Conservation (phyloP, 2,329 filamentous ascomycete genomes). For the Paramyrothecium sp. region DNA sequence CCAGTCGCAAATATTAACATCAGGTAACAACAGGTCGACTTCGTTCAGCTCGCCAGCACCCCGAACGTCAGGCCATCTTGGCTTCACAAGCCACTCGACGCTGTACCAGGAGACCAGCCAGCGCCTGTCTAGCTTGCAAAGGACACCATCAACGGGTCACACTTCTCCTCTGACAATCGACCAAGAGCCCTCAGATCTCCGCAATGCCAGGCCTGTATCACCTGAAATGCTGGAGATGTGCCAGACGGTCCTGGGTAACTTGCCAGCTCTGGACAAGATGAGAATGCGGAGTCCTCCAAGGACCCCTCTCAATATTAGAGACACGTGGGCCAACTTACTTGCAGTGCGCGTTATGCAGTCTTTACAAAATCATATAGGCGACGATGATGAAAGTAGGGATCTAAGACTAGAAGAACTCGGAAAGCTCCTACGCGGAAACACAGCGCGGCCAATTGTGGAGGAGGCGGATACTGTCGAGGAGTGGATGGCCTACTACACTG, state of each 20-base stretch:
- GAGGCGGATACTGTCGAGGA: constrained; percentile 27
- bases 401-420: constrained; percentile 33
- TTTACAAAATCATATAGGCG: constrained; percentile 28
- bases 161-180: not conserved
- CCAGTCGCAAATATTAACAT: not conserved
- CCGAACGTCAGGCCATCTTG: constrained; percentile 34
- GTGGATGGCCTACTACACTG: constrained; percentile 39
- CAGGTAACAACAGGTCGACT: not conserved
- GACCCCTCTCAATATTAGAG: not conserved
- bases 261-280: constrained; percentile 25
- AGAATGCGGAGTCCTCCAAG: constrained; percentile 26
- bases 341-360: constrained; percentile 25
- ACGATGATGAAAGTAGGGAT: constrained; percentile 17
- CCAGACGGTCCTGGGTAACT: constrained; percentile 32
- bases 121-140: constrained; percentile 29
- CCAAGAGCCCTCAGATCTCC: not conserved
- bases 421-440: constrained; percentile 34
- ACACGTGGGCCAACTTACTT: not conserved
- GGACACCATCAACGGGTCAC: not conserved
- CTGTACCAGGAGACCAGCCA: constrained; percentile 41
- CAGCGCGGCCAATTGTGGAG: constrained; percentile 30
- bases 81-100: constrained; percentile 41
- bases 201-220: constrained; percentile 1
- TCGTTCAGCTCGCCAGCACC: not conserved
- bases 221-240: constrained; percentile 26